Evolutionary conservation across 2,329 filamentous ascomycete genomes (phyloP), one percentile per base, ranked within the genome.

Genomic region (Neobulgaria alba): DNA sequence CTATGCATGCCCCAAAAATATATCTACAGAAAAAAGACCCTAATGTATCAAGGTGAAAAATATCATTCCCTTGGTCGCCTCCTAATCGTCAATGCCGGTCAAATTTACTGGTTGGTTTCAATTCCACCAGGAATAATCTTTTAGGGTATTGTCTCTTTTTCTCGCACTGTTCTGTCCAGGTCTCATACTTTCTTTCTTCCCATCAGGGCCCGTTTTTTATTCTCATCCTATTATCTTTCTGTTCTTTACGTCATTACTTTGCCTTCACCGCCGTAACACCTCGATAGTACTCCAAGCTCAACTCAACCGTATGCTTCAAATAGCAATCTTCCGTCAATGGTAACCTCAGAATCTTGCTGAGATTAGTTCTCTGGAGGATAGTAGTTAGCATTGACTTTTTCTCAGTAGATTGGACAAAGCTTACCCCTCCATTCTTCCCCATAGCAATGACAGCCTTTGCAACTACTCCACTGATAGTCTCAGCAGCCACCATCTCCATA

Each of bases 391-490:
- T 14, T 26, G 7, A 29, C 17, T n/a, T n/a, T n/a, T n/a, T n/a
- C n/a, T 14, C 21, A 15, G 9, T n/a, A n/a, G n/a, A 18, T 17
- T 26, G 17, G 9, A n/a, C 29, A 21, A 29, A 38, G 63, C 72
- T 59, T 61, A 80, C 77, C 60, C 74, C 68, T 26, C 73, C 74
- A 54, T 72, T 69, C 55, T 73, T 73, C 36, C 65, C 63, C 47
- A 66, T 52, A 42, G 69, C 70, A 39, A 79, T 66, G 44, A 83
- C 74, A 58, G 79, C 73, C 47, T 74, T 73, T 8, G 83, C 84
- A 45, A 90, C 77, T 33, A 79, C 71, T 39, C 77, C 77, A 34
- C 82, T 82, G 73, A 95, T 94, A 57, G 93, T 87, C 49, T 82
- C 79, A 39, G 90, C 72, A 0, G 87, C 86, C 31, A 89, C 85